phyloP scores from a whole-genome alignment of 1,284 basidiomycete species.

The Calocybe gambosa region DNA sequence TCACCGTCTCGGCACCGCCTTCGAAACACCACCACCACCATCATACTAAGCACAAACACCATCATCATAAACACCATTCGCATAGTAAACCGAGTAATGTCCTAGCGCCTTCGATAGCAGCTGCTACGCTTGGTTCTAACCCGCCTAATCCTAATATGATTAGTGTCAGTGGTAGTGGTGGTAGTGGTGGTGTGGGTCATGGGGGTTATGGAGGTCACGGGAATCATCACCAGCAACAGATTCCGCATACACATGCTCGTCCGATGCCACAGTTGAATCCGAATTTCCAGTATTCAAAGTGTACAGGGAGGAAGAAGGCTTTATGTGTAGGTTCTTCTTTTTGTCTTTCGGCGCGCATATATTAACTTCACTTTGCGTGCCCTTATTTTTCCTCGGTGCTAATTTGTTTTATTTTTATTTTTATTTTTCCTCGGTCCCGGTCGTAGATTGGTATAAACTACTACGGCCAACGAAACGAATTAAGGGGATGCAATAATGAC shows the following conservation, averaged over 20 bases:
- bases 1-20: slow-evolving; percentile 2
- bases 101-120: not conserved
- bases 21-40: not conserved
- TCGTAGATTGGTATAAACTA: slow-evolving; percentile 79
- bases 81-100: not conserved
- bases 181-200: not conserved
- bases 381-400: no score
- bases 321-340: slow-evolving; percentile 50
- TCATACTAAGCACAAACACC: not conserved
- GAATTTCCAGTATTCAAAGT: slow-evolving; percentile 60
- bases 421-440: no score
- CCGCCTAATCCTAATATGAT: not conserved
- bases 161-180: not conserved
- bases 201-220: not conserved
- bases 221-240: not conserved
- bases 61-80: not conserved
- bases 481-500: slow-evolving; percentile 83
- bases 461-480: slow-evolving; percentile 49
- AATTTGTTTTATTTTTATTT: not conserved
- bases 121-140: not conserved
- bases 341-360: no score
- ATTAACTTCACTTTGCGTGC: no score
- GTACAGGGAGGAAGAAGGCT: slow-evolving; percentile 67
- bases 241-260: not conserved
- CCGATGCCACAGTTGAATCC: slow-evolving; percentile 9